Evolutionary conservation across 257 asterid species (phyloP).

Genomic region (Henckelia pumila): DNA sequence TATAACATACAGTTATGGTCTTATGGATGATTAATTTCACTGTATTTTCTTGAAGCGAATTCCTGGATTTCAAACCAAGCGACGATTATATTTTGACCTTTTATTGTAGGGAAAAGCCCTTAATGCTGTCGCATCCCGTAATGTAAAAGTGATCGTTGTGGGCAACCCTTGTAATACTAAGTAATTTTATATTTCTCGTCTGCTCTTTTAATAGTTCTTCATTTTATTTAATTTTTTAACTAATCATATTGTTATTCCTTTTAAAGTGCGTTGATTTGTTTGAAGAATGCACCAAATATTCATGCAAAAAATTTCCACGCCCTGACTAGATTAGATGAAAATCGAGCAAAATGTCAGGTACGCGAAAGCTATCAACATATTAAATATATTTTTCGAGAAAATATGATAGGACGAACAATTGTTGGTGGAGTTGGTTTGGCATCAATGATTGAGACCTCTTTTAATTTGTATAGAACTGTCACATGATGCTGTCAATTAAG

Average conservation of each 20-base stretch:
- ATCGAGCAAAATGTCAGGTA: slow-evolving; percentile 99
- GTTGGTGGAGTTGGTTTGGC: no score
- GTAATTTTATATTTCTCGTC: neutral
- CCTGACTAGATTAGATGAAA: slow-evolving; percentile 91
- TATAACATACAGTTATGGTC: neutral
- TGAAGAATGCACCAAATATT: slow-evolving; percentile 95
- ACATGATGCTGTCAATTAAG: no score
- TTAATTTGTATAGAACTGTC: no score
- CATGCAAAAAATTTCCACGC: slow-evolving; percentile 96
- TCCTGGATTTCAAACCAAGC: neutral
- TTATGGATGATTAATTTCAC: neutral
- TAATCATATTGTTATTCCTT: neutral
- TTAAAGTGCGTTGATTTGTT: slow-evolving; percentile 37
- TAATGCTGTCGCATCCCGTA: no score
- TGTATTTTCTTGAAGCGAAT: neutral
- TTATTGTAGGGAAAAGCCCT: slow-evolving; percentile 88
- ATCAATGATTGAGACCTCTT: no score
- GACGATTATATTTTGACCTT: neutral
- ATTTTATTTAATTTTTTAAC: neutral
- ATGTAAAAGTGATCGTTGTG: no score
- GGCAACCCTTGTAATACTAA: no score
- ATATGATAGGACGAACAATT: no score
- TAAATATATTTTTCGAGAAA: neutral
- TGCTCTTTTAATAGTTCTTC: slow-evolving; percentile 14
- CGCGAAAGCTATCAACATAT: neutral